Conservation (phyloP, 23 red algal species). For the Gracilariopsis chorda region DNA sequence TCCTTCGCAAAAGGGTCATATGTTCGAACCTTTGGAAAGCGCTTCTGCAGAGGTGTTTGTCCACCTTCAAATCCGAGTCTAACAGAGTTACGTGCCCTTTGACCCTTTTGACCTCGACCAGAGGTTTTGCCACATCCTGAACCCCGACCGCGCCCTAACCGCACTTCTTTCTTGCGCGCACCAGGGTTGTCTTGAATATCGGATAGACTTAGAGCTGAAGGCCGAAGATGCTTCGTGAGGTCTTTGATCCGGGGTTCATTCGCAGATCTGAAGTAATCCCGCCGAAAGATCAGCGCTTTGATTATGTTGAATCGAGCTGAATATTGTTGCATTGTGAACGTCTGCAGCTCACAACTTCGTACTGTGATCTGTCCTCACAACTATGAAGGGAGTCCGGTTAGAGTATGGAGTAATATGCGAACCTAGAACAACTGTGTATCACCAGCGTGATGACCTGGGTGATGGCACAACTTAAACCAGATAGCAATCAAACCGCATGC, state of each 20-base stretch:
- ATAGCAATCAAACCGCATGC: too few relatives aligned
- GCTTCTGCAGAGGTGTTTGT: conserved; percentile 89
- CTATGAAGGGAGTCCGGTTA: too few relatives aligned
- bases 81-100: conserved; percentile 73
- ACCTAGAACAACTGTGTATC: too few relatives aligned
- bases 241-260: not conserved
- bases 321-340: too few relatives aligned
- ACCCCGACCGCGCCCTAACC: conserved; percentile 73
- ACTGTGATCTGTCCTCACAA: too few relatives aligned
- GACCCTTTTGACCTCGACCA: conserved; percentile 83
- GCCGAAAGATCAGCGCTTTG: too few relatives aligned
- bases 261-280: too few relatives aligned
- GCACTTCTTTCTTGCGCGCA: conserved; percentile 63
- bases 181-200: conserved; percentile 66
- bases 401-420: too few relatives aligned
- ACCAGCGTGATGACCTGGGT: too few relatives aligned
- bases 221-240: not conserved
- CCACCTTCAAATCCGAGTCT: conserved; percentile 92
- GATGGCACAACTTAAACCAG: too few relatives aligned
- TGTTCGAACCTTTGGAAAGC: conserved; percentile 57
- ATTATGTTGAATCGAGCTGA: too few relatives aligned
- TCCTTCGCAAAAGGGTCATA: conserved; percentile 44
- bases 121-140: conserved; percentile 83
- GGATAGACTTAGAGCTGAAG: not conserved
- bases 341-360: too few relatives aligned